Evolutionary conservation across 345 rosid species (phyloP).

Genomic region (Linum lewisii): DNA sequence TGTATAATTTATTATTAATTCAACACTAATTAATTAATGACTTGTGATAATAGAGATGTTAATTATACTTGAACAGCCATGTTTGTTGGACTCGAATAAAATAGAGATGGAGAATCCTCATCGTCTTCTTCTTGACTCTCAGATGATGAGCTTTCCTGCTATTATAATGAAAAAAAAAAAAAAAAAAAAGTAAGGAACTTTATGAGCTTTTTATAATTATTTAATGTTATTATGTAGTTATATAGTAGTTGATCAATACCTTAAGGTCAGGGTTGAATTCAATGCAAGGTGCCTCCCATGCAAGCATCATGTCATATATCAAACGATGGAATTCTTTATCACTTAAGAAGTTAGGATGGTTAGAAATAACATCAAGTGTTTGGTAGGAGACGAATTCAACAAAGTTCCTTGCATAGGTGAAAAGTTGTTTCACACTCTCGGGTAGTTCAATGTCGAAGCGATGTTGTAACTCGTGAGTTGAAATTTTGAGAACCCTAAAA

Average conservation of each 20-base stretch:
- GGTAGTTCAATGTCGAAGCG: conserved; percentile 68
- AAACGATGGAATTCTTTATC: conserved; percentile 67
- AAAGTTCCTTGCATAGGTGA: conserved; percentile 61
- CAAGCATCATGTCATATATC: conserved; percentile 95
- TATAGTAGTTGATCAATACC: conserved; percentile 17
- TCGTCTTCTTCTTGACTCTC: conserved; percentile 43
- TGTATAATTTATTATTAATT: no score
- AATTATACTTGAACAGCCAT: conserved; percentile 74
- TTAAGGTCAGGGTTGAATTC: conserved; percentile 30
- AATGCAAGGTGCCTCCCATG: conserved; percentile 76
- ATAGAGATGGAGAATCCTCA: conserved; percentile 69
- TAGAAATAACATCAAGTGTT: conserved; percentile 38
- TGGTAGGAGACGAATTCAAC: conserved; percentile 76
- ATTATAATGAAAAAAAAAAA: neutral
- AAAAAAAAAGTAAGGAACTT: conserved; percentile 10
- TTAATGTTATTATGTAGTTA: no score
- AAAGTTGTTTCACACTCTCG: conserved; percentile 57
- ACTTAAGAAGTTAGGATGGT: conserved; percentile 49
- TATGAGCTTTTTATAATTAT: no score
- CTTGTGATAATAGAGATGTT: neutral
- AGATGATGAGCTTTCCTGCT: conserved; percentile 45
- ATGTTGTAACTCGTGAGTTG: conserved; percentile 62
- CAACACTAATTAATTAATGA: no score
- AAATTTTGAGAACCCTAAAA: conserved; percentile 52
- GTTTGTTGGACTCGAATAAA: conserved; percentile 65